Base-by-base conservation (phyloP, 768 basidiomycete species). In the Podaxis rugospora region DNA sequence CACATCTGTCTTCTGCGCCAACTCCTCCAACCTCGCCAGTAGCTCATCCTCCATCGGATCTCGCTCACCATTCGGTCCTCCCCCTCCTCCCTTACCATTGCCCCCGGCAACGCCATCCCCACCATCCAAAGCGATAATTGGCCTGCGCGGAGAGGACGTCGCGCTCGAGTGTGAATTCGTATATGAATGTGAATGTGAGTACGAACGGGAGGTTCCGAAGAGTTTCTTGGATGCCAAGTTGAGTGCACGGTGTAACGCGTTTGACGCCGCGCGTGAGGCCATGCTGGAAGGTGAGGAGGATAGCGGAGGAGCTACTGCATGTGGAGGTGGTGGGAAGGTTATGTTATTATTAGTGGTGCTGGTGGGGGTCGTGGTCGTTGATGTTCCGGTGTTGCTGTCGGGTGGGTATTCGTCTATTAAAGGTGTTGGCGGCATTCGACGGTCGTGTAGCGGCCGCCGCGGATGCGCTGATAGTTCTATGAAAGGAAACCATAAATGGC, bases 1-100 rank as follows among this genome's bases (percentile, higher is more conserved):
- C 55, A 95, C 94, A 62, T 92, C 88, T 36, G 96, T 96, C 81
- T 98, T 99, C 80, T 97, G 93, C 36, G 95, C 96, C 2, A 95
- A 77, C 64, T 95, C 91, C 69, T 98, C 96, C 46, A 98, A 76
- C 18, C 76, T 72, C 2, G 79, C 84, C n/a, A 97, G 75, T n/a
- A 97, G 72, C 62, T 86, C 84, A 62, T 96, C 92, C 66, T 97
- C 94, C 65, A 90, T 76, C 1, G 88, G 88, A 66, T 91, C 88
- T 18, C 82, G 72, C 63, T 78, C 76, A 4, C 69, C 75, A 50
- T 79, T 79, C 4, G 49, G 57, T 11, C 57, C 57, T 28, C 57
- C 57, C 9, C 47, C 47, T 23, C 21, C 47, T 10, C 18, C 47
- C 0, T 11, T 21, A 18, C 18, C 47, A 49, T 11, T 21, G 1